Evolutionary conservation across 164 flowering plant species (phyloP), one percentile per base, ranked within the genome.

Genomic region (Nymphaea colorata): DNA sequence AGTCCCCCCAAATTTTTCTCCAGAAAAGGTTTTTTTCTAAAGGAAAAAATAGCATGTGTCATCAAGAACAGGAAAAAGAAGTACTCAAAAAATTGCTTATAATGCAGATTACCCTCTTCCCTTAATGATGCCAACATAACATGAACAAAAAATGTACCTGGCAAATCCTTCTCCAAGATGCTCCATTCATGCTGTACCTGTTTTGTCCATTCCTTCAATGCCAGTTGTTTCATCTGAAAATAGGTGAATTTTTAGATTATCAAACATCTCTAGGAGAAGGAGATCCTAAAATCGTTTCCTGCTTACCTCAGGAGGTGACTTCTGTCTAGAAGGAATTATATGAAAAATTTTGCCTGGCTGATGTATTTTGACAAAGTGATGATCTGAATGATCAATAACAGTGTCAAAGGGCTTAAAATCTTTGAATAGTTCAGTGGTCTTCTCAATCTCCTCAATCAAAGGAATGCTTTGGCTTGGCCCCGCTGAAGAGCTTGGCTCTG

Each of bases 171-270:
- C 66, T 62, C 71, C 66, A 69, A 42, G 36, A 69, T 69, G 42
- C 17, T 69, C 71, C 71, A 69, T 55, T 69, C 71, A 36, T 62
- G 66, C 44, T 69, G 71, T 47, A 69, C 53, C 61, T 63, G 62
- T 41, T 69, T 69, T 36, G 66, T n/a, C 71, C 66, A 69, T 8
- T 64, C 66, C 61, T 51, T 62, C 47, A 45, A 62, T 57, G 62
- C 47, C 69, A 55, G 69, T 59, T 42, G 16, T 53, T 47, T 7
- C 12, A 12, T 6, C 55, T 47, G 55, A 47, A 47, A 47, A 47
- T 7, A 7, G 12, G 12, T 47, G 55, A 47, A 47, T 12, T 47
- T 12, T 47, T 47, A 4, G 55, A 6, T 47, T 25, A 25, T 25
- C 36, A 47, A 6, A 7, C 63, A 61, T 61, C 63, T 3, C 15